Base-by-base conservation (phyloP, 164 flowering plant genomes). In the Dillenia suffruticosa region DNA sequence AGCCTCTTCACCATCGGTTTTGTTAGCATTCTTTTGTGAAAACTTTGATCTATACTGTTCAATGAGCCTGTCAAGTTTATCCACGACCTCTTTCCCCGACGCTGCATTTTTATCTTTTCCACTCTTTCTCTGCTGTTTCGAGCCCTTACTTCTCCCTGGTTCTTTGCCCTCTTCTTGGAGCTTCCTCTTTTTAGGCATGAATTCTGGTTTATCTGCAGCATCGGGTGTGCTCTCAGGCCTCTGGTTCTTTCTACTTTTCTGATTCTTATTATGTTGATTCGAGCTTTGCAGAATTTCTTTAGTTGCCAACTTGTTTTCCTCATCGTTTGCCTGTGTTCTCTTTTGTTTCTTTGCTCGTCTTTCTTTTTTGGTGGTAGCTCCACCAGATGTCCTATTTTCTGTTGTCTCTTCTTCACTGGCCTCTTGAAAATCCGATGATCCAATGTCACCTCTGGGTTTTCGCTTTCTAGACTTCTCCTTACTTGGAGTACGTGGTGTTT, bases 61-160 rank as follows among this genome's bases (percentile, higher is more conserved):
- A 5, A 90, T 85, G 55, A 93, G 72, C 82, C 63, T 61, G 73
- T 93, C 97, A 19, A 93, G 91, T 53, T 87, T 85, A 74, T 90
- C 96, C 49, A 65, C 79, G 2, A 56, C 65, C 54, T 82, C 92
- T 8, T 63, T 62, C 12, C 84, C 89, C 32, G 63, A 63, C 13
- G 77, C 61, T 8, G 68, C 72, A 58, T 66, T 68, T 55, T 65
- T 70, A 45, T 47, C 47, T 50, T 72, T 70, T 51, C 70, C 70
- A 46, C 67, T 69, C 75, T 68, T 79, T 48, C 56, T 78, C 44
- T 72, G 77, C 51, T 61, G 71, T 58, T 72, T 63, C 45, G 53
- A 49, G 49, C 32, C 69, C 17, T 65, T 72, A 55, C 40, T 16
- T 12, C 61, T 74, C 51, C 17, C 55, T 44, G 63, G 63, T 22